A percentile compares a stretch with the other conserved stretches of the same genome.
phyloP scores from a whole-genome alignment of 1,284 basidiomycete genomes.

The Ganoderma leucocontextum region DNA sequence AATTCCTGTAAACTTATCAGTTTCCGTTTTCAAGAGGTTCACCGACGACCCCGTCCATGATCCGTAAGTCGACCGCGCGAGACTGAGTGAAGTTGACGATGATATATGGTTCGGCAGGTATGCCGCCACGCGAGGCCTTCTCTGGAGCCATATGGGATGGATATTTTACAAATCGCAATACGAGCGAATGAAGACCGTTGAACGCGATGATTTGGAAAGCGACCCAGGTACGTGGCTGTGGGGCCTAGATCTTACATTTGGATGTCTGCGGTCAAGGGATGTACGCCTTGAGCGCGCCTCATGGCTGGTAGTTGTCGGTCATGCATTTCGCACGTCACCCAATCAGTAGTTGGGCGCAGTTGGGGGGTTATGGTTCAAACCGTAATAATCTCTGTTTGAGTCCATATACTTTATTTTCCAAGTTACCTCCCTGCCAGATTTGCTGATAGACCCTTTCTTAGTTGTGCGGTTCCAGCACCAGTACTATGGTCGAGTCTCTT shows the following conservation, averaged over 20 bases:
- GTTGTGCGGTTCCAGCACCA: slow-evolving; percentile 80
- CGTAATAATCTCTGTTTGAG: neutral
- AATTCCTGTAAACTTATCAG: slow-evolving; percentile 3
- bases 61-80: slow-evolving; percentile 55
- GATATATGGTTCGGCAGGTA: slow-evolving; percentile 52
- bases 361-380: neutral
- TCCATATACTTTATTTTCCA: neutral
- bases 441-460: slow-evolving; percentile 38
- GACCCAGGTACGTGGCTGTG: slow-evolving; percentile 63
- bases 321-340: neutral
- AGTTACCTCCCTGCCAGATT: neutral
- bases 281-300: neutral
- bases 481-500: slow-evolving; percentile 62
- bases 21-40: slow-evolving; percentile 56
- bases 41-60: slow-evolving; percentile 81
- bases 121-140: slow-evolving; percentile 74
- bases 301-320: neutral
- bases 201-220: slow-evolving; percentile 73
- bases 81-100: neutral
- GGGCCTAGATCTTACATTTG: neutral
- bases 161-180: slow-evolving; percentile 83
- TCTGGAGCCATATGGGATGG: slow-evolving; percentile 86
- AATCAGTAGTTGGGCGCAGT: neutral
- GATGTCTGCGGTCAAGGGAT: neutral
- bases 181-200: slow-evolving; percentile 67